phyloP scores from a whole-genome alignment of 164 flowering plant species.

The Annona cherimola region DNA sequence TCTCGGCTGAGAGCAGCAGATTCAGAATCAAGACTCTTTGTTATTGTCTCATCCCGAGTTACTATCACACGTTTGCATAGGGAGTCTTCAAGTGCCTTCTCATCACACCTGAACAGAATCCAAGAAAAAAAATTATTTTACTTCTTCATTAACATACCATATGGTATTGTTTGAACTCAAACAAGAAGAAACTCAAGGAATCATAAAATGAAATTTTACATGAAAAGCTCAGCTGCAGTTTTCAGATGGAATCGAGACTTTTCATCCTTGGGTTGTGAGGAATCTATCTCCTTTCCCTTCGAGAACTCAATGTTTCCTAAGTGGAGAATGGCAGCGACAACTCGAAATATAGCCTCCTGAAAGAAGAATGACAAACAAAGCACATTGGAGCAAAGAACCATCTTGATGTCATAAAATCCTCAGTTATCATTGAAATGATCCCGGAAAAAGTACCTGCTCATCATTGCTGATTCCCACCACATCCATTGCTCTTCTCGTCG shows the following conservation, averaged over 20 bases:
- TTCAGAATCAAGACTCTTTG: conserved; percentile 72
- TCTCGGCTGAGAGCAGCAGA: conserved; percentile 77
- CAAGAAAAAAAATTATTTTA: background rate
- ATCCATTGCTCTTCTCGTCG: conserved; percentile 80
- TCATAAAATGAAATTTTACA: conserved; percentile 30
- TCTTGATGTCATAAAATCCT: background rate
- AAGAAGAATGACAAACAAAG: background rate
- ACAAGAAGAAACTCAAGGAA: background rate
- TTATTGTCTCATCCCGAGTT: conserved; percentile 86
- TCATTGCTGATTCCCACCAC: conserved; percentile 70
- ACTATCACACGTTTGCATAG: conserved; percentile 82
- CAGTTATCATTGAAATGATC: background rate
- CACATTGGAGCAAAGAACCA: background rate
- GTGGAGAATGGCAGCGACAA: conserved; percentile 87
- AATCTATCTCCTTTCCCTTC: conserved; percentile 66
- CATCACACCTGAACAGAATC: conserved; percentile 58
- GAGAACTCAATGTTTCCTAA: conserved; percentile 76
- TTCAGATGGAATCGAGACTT: conserved; percentile 67
- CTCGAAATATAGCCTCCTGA: conserved; percentile 82
- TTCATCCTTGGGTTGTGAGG: conserved; percentile 79
- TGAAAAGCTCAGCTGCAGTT: conserved; percentile 76
- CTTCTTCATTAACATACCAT: background rate
- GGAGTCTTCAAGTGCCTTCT: conserved; percentile 75
- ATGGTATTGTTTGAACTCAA: background rate
- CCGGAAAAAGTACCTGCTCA: conserved; percentile 52